Base-by-base conservation (phyloP, 768 basidiomycete species). In the Clitopilus hobsonii region DNA sequence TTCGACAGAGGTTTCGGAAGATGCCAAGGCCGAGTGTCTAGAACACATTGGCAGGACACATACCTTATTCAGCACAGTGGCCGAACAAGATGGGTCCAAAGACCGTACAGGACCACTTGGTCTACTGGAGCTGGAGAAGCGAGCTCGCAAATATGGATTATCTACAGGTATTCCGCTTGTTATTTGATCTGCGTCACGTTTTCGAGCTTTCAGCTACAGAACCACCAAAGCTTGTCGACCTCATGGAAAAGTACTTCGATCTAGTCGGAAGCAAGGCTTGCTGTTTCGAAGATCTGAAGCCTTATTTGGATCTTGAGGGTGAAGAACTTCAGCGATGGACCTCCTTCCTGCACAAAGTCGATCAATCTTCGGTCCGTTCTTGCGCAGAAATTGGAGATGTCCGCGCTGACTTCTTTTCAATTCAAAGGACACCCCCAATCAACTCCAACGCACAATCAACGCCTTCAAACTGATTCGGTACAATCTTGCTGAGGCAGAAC, bases 201-300 rank as follows among this genome's bases (percentile, higher is more conserved):
- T 27, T 41, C 20, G 20, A 45, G 3, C 6, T 27, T 24, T 25
- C 26, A 14, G n/a, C 28, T 13, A 16, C 55, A 89, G 86, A 83
- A 60, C 50, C 74, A 25, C 61, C 62, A 11, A 69, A 70, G 25
- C 60, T 86, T 53, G 65, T 79, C 27, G 63, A 67, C 10, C 72
- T 86, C 54, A 70, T 94, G 64, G 74, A 83, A 62, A 69, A 75
- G 49, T 96, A 95, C 68, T 84, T 93, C 63, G 72, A 80, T 36
- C 74, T 73, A 55, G 82, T 93, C 61, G 87, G 89, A 26, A 83
- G 86, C 67, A 96, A 94, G 69, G 75, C 86, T 5, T 92, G 89
- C 67, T 93, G 91, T 67, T 91, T 85, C 55, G 94, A 95, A 69
- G 94, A 97, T 62, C 71, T 96, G 36, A 79, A 78, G 60, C 82